Percentiles rank a stretch among this genome's conserved stretches.
Conservation (phyloP, 1,139 yeast species). For the Hansenula lynferdii region DNA sequence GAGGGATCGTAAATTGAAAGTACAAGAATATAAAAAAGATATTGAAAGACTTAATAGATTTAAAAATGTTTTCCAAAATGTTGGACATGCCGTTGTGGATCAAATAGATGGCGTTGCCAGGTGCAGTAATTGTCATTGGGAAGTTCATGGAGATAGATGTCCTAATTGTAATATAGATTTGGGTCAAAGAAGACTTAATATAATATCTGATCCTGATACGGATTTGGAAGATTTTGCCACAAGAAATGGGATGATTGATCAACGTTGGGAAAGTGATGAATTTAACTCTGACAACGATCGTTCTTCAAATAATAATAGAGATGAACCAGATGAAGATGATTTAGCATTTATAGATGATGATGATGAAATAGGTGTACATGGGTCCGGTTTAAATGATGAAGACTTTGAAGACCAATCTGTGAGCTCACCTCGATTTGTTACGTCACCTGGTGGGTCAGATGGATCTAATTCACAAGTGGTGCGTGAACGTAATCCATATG, state of each 20-base stretch:
- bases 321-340: constrained; percentile 8
- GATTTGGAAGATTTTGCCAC: constrained; percentile 9
- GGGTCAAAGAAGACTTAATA: constrained; percentile 5
- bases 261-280: neutral
- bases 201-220: constrained; percentile 4
- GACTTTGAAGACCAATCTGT: neutral
- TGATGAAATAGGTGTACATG: constrained; percentile 1
- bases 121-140: constrained; percentile 84
- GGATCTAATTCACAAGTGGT: no score
- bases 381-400: neutral
- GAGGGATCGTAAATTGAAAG: constrained; percentile 21
- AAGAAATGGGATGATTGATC: no score
- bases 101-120: constrained; percentile 78
- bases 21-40: constrained; percentile 36
- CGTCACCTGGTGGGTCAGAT: no score
- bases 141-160: constrained; percentile 54
- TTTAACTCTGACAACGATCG: no score
- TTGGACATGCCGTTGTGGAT: constrained; percentile 50
- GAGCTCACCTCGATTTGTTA: no score
- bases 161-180: constrained; percentile 42
- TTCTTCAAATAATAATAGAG: no score
- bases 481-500: no score
- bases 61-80: constrained; percentile 42
- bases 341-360: constrained; percentile 4
- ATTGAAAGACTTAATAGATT: constrained; percentile 33